Percentiles rank a stretch among this genome's conserved stretches.
phyloP scores from a whole-genome alignment of 2,329 filamentous ascomycete species.

The Teratosphaeria gauchensis region DNA sequence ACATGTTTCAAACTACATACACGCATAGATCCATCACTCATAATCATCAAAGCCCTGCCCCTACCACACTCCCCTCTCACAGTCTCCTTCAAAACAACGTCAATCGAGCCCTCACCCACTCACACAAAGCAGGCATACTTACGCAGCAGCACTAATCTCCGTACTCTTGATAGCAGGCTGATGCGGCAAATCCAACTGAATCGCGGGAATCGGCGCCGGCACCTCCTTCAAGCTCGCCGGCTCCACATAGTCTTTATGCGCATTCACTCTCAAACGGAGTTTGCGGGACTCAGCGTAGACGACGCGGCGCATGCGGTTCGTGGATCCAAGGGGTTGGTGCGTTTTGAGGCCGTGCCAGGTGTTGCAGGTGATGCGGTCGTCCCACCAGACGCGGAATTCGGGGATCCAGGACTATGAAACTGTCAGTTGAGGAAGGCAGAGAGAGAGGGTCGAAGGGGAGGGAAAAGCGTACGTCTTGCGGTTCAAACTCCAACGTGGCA shows the following conservation, averaged over 20 bases:
- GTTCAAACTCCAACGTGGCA: constrained; percentile 30
- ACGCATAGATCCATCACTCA: background rate
- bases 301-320: constrained; percentile 32
- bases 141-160: background rate
- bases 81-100: background rate
- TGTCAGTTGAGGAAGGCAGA: background rate
- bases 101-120: no score
- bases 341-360: constrained; percentile 31
- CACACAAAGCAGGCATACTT: no score
- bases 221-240: constrained; percentile 28
- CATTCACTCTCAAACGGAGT: constrained; percentile 31
- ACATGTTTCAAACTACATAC: background rate
- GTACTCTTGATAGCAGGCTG: constrained; percentile 3
- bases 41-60: background rate
- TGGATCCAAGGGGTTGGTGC: constrained; percentile 31
- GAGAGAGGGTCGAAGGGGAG: background rate
- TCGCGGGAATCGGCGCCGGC: constrained; percentile 24
- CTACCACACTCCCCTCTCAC: background rate
- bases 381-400: constrained; percentile 32
- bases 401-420: constrained; percentile 24
- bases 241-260: constrained; percentile 31
- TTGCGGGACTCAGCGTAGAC: constrained; percentile 34
- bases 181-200: constrained; percentile 13
- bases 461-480: constrained; percentile 20
- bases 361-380: constrained; percentile 31